Base-by-base conservation (phyloP, 1,139 yeast species). In the Kurtzmaniella quercitrusa region DNA sequence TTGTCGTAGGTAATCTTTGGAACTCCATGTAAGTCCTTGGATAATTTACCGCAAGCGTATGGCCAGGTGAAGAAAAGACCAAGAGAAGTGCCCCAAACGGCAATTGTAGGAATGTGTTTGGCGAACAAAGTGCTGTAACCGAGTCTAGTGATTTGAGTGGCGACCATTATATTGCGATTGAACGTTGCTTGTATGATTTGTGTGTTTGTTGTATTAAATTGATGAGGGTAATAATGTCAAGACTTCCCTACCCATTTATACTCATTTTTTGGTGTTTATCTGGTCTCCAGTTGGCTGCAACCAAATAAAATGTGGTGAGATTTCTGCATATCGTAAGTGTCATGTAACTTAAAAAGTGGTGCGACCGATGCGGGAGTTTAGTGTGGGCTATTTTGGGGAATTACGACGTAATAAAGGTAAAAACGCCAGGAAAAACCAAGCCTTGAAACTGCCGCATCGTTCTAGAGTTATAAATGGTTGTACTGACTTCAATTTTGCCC, bases 51-150 rank as follows among this genome's bases (percentile, higher is more conserved):
- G 52, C 50, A 55, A 16, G 57, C 50, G 46, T 65, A 72, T 15
- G 75, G 75, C 73, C 75, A 69, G 18, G 64, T 65, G 46, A 70
- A 60, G 52, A 69, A 64, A 27, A 53, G 38, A 2, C 52, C 57
- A n/a, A 70, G 45, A 12, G 67, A 65, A 31, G 55, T 40, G 14
- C 60, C 68, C 74, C 75, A 69, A 9, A 51, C 50, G n/a, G 50
- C 60, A 38, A 69, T 40, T 8, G 45, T 46, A 3, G 75, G 75
- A 10, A 65, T 41, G 56, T 74, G 65, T 55, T 64, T 56, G 16
- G 60, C 50, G 42, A 55, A 56, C 45, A 65, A 59, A 43, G 53
- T 53, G 37, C 46, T 44, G 51, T 55, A 58, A 8, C 68, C 51
- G 36, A 63, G 57, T 38, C 46, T 37, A 17, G 25, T 19, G 10